A percentile compares a stretch with the other conserved stretches of the same genome.
Conservation (phyloP, 176 grass and related monocot species). For the Otatea glauca region DNA sequence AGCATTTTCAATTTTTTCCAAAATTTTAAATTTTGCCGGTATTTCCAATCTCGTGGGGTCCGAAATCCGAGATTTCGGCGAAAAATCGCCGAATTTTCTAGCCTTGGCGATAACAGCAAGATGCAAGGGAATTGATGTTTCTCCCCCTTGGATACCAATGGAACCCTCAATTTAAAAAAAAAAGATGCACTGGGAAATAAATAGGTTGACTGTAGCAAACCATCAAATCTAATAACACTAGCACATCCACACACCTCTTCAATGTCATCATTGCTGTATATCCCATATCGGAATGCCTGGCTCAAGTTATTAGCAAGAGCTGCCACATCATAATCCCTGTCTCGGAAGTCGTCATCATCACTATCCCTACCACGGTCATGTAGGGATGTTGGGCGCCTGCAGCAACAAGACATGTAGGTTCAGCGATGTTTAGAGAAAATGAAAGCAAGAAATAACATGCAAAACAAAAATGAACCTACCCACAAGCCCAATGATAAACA, state of each 20-base stretch:
- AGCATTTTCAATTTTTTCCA: too few relatives aligned
- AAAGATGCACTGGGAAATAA: not conserved
- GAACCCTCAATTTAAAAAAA: not conserved
- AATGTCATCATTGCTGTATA: conserved; percentile 87
- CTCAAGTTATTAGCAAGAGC: conserved; percentile 94
- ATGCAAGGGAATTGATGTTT: not conserved
- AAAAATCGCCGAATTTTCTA: too few relatives aligned
- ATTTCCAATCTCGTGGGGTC: too few relatives aligned
- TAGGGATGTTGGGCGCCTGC: conserved; percentile 83
- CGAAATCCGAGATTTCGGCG: too few relatives aligned
- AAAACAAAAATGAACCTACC: conserved; percentile 62
- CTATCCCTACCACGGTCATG: conserved; percentile 93
- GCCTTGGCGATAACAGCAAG: not conserved
- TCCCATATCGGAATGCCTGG: conserved; percentile 91
- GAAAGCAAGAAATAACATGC: conserved; percentile 33
- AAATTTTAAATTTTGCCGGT: too few relatives aligned
- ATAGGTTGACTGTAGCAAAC: not conserved
- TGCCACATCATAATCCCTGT: conserved; percentile 97
- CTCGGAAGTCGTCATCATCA: conserved; percentile 93
- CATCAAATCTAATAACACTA: conserved; percentile 33
- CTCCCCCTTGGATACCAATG: conserved; percentile 4
- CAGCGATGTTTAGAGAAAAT: conserved; percentile 25
- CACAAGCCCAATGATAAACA: conserved; percentile 98
- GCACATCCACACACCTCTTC: conserved; percentile 58
- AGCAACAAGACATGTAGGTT: conserved; percentile 34